A percentile compares a stretch with the other conserved stretches of the same genome.
Conservation (phyloP, 2,329 filamentous ascomycete genomes). For the Verticillium longisporum region DNA sequence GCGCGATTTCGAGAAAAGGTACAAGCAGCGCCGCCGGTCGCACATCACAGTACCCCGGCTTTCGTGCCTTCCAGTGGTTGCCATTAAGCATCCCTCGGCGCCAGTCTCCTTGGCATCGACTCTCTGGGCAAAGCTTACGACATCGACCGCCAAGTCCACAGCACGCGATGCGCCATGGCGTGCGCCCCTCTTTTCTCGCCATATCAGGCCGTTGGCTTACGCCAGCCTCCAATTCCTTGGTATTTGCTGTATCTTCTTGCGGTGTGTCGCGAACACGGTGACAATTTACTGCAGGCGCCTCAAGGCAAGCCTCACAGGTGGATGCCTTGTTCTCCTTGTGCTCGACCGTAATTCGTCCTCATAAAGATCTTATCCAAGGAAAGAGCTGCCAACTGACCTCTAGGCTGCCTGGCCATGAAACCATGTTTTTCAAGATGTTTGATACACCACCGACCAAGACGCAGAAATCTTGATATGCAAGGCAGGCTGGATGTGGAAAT, state of each 20-base stretch:
- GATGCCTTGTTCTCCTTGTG: no score
- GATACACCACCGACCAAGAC: background rate
- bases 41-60: no score
- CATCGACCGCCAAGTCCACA: background rate
- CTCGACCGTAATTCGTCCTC: no score
- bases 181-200: background rate
- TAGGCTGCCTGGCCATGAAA: background rate
- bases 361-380: background rate
- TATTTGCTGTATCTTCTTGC: no score
- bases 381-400: background rate
- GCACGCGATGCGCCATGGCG: background rate
- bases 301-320: no score
- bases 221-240: background rate
- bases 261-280: no score
- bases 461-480: no score
- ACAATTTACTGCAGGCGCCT: no score
- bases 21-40: no score
- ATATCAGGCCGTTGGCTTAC: background rate
- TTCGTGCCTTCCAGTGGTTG: background rate
- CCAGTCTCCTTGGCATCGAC: background rate
- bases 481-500: no score
- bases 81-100: background rate
- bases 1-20: no score
- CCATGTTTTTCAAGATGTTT: background rate
- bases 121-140: background rate